Conservation (phyloP, 2,329 filamentous ascomycete species). For the Leptographium lundbergii region DNA sequence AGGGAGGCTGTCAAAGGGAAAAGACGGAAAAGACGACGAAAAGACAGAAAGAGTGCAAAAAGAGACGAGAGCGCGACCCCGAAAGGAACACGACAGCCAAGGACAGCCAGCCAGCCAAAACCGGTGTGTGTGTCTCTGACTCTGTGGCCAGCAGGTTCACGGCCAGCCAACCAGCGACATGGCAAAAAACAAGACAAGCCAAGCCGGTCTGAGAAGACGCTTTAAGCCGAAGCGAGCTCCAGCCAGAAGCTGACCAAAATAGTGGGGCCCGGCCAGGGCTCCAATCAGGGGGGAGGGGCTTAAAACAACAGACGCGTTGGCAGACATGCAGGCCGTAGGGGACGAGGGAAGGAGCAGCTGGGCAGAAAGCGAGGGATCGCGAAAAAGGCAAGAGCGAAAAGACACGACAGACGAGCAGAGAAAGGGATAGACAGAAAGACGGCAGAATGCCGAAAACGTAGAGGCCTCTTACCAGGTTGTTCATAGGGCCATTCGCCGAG, state of each 20-base stretch:
- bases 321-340: slow-evolving; percentile 4
- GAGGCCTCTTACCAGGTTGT: slow-evolving; percentile 38
- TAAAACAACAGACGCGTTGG: slow-evolving; percentile 12
- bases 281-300: background rate
- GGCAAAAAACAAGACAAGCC: background rate
- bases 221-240: background rate
- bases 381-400: background rate
- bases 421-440: slow-evolving; percentile 7
- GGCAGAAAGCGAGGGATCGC: background rate
- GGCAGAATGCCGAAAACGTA: slow-evolving; percentile 1
- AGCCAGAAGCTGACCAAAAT: background rate
- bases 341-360: background rate
- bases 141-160: background rate
- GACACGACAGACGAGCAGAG: slow-evolving; percentile 7
- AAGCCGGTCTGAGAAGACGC: background rate
- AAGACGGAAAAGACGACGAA: background rate
- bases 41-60: too few species aligned
- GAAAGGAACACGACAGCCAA: background rate
- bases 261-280: background rate
- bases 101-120: background rate
- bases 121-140: background rate
- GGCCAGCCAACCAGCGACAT: background rate
- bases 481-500: slow-evolving; percentile 39
- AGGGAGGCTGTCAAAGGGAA: too few species aligned
- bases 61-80: too few species aligned